Evolutionary conservation across 805 yeast genomes (phyloP).

Genomic region (Nakazawaea sp.): DNA sequence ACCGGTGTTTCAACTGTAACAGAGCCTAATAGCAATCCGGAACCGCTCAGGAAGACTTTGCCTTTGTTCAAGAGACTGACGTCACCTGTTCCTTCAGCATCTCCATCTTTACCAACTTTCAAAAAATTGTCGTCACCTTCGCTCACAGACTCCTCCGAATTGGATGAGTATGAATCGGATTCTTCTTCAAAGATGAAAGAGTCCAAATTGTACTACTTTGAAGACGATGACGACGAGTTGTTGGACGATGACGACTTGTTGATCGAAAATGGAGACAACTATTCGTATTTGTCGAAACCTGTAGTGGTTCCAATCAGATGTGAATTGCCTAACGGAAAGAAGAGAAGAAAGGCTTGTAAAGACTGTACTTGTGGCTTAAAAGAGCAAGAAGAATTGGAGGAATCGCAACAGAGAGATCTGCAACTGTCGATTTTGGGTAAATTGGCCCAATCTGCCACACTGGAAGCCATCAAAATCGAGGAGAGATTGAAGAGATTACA

Average conservation of each 20-base stretch:
- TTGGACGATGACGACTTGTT: constrained; percentile 55
- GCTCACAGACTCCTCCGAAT: constrained; percentile 39
- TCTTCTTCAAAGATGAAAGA: constrained; percentile 35
- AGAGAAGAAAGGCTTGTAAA: constrained; percentile 90
- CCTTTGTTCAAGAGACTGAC: constrained; percentile 25
- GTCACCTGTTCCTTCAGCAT: constrained; percentile 16
- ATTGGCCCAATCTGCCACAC: constrained; percentile 44
- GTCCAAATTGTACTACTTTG: constrained; percentile 48
- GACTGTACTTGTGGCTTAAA: constrained; percentile 97
- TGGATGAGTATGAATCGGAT: constrained; percentile 31
- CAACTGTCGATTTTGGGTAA: constrained; percentile 38
- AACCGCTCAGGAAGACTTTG: constrained; percentile 18
- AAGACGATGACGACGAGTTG: constrained; percentile 37
- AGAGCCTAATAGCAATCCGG: background rate
- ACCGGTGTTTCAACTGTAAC: background rate
- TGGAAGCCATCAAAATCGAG: constrained; percentile 50
- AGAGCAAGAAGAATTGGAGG: constrained; percentile 75
- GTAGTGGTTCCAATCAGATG: constrained; percentile 56
- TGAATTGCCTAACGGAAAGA: constrained; percentile 42
- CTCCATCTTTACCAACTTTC: constrained; percentile 12
- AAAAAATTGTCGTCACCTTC: constrained; percentile 18
- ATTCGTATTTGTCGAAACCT: constrained; percentile 19
- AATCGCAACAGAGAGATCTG: constrained; percentile 29
- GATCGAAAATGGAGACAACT: constrained; percentile 26
- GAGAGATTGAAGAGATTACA: constrained; percentile 30